These are phyloP conservation scores for Lonicera japonica DNA, from an alignment of 129 eudicot genomes.

Conservation along the genomic window DNA sequence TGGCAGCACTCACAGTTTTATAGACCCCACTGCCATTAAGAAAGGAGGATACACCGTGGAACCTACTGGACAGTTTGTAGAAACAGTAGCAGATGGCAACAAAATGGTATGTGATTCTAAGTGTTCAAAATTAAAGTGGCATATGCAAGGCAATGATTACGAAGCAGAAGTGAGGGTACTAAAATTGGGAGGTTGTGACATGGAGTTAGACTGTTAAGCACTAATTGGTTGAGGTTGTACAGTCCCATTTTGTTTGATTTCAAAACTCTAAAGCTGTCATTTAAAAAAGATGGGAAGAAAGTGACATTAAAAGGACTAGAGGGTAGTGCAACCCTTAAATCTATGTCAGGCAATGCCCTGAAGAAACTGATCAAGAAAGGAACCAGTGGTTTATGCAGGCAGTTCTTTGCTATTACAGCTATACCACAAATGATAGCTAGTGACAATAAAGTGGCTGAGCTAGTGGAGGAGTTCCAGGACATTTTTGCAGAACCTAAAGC, in stretches of 20 bases:
- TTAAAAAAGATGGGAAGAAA: neutral
- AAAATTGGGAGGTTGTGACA: neutral
- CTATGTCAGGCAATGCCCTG: neutral
- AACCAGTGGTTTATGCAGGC: neutral
- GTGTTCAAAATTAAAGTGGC: neutral
- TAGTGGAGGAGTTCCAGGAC: neutral
- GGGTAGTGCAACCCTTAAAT: neutral
- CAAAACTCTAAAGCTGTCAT: neutral
- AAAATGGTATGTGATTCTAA: neutral
- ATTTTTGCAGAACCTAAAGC: neutral
- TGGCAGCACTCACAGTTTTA: neutral
- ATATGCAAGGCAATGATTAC: neutral
- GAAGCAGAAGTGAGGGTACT: neutral
- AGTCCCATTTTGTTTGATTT: neutral
- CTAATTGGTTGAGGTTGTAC: neutral
- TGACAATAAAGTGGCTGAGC: neutral
- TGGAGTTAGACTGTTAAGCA: neutral
- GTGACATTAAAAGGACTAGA: neutral
- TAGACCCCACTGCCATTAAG: neutral
- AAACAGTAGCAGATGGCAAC: neutral
- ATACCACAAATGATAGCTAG: too few relatives aligned
- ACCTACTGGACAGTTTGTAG: too few relatives aligned
- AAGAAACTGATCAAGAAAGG: too few relatives aligned
- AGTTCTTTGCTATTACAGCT: neutral
- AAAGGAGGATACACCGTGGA: neutral